A percentile compares a stretch with the other conserved stretches of the same genome.
phyloP scores from a whole-genome alignment of 345 rosid species.

The Conringia planisiliqua region DNA sequence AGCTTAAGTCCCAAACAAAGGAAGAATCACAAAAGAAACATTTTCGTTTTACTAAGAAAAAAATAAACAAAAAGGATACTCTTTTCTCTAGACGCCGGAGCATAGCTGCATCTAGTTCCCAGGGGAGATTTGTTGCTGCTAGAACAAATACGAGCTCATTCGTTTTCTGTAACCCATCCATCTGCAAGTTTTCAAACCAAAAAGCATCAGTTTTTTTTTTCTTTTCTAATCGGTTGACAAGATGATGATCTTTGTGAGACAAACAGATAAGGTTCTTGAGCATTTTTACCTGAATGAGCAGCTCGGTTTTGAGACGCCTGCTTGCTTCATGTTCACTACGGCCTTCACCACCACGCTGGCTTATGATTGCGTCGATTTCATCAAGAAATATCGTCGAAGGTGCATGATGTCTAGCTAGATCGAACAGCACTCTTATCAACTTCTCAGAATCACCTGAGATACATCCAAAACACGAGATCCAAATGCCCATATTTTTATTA shows the following conservation, averaged over 20 bases:
- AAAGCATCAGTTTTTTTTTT: conserved; percentile 18
- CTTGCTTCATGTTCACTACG: conserved; percentile 98
- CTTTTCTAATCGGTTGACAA: background rate
- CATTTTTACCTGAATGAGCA: conserved; percentile 82
- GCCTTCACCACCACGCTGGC: conserved; percentile 97
- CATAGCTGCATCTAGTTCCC: conserved; percentile 99
- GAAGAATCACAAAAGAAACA: background rate
- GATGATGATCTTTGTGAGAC: background rate
- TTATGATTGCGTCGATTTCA: conserved; percentile 95
- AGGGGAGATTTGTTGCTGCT: conserved; percentile 98
- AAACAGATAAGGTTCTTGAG: conserved; percentile 8
- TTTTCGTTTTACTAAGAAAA: background rate
- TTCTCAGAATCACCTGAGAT: conserved; percentile 94
- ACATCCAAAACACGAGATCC: background rate
- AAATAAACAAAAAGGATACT: conserved; percentile 55
- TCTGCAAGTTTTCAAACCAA: conserved; percentile 42
- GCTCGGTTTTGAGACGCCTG: conserved; percentile 96
- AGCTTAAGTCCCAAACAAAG: conserved; percentile 34
- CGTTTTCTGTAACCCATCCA: conserved; percentile 88
- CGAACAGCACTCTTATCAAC: conserved; percentile 86
- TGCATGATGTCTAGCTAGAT: conserved; percentile 95
- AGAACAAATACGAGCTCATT: conserved; percentile 91
- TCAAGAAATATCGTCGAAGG: conserved; percentile 97
- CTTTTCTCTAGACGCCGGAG: conserved; percentile 95
- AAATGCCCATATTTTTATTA: background rate